Evolutionary conservation across 2,329 filamentous ascomycete genomes (phyloP).

Genomic region (Tolypocladium nubicola): DNA sequence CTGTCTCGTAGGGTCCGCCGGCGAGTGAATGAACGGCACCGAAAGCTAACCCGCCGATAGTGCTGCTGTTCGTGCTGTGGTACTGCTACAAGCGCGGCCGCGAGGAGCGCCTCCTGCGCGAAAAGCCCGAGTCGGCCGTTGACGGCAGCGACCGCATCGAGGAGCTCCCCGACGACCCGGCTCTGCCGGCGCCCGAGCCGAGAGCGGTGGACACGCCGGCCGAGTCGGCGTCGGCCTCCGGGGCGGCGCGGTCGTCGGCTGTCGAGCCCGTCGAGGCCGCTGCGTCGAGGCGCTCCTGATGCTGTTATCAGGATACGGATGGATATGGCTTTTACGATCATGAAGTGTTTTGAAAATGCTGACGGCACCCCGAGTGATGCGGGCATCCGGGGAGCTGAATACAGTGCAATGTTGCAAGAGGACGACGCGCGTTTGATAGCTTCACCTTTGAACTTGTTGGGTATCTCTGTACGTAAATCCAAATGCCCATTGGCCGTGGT

Average conservation of each 20-base stretch:
- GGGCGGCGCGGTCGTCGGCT: background rate
- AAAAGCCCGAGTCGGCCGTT: constrained; percentile 28
- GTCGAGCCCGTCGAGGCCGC: background rate
- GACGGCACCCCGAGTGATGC: background rate
- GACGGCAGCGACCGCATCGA: constrained; percentile 32
- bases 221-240: background rate
- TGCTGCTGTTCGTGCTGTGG: constrained; percentile 90
- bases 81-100: constrained; percentile 94
- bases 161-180: constrained; percentile 38
- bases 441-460: constrained; percentile 6
- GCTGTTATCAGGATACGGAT: background rate
- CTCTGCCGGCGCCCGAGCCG: constrained; percentile 23
- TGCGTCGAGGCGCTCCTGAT: background rate
- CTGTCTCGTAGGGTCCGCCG: constrained; percentile 60
- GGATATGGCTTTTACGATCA: background rate
- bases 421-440: background rate
- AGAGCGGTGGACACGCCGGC: background rate
- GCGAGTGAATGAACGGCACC: background rate
- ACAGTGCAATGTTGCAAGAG: background rate
- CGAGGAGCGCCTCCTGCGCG: constrained; percentile 66
- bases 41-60: constrained; percentile 27
- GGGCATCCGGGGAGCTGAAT: background rate
- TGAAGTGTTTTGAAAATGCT: background rate
- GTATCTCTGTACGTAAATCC: constrained; percentile 11
- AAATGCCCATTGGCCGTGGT: background rate